Conservation (phyloP, 2,329 filamentous ascomycete genomes). For the Talaromyces atroroseus region DNA sequence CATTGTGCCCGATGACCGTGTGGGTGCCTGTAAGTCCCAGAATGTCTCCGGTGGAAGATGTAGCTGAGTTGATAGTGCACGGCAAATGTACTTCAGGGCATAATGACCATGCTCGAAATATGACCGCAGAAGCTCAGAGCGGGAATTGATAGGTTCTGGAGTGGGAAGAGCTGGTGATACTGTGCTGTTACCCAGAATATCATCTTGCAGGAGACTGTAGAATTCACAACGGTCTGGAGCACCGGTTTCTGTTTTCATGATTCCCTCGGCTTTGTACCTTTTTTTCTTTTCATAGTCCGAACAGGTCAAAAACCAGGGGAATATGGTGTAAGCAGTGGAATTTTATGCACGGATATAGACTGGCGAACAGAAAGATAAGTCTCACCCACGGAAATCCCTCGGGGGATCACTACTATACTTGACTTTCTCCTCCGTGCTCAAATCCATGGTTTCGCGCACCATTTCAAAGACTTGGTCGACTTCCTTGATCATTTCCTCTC, state of each 20-base stretch:
- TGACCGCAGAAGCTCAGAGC: slow-evolving; percentile 14
- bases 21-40: slow-evolving; percentile 1
- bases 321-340: too few species aligned
- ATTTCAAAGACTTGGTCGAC: slow-evolving; percentile 1
- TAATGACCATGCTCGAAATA: slow-evolving; percentile 19
- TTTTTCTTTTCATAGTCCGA: too few species aligned
- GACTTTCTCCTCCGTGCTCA: slow-evolving; percentile 36
- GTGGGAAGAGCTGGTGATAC: slow-evolving; percentile 14
- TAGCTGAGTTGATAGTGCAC: slow-evolving; percentile 20
- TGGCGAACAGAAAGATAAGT: background rate
- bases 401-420: slow-evolving; percentile 31
- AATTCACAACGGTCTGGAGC: slow-evolving; percentile 25
- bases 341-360: too few species aligned
- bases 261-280: slow-evolving; percentile 17
- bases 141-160: slow-evolving; percentile 16
- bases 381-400: slow-evolving; percentile 6
- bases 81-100: slow-evolving; percentile 20
- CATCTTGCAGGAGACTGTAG: slow-evolving; percentile 28
- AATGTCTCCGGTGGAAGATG: slow-evolving; percentile 22
- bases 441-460: slow-evolving; percentile 3
- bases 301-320: too few species aligned
- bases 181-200: slow-evolving; percentile 22
- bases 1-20: slow-evolving; percentile 2
- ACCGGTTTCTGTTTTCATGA: slow-evolving; percentile 19
- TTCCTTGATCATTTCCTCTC: slow-evolving; percentile 23